A percentile compares a stretch with the other conserved stretches of the same genome.
Conservation (phyloP, 192 early-diverging fungal genomes). For the Gonapodya sp. region DNA sequence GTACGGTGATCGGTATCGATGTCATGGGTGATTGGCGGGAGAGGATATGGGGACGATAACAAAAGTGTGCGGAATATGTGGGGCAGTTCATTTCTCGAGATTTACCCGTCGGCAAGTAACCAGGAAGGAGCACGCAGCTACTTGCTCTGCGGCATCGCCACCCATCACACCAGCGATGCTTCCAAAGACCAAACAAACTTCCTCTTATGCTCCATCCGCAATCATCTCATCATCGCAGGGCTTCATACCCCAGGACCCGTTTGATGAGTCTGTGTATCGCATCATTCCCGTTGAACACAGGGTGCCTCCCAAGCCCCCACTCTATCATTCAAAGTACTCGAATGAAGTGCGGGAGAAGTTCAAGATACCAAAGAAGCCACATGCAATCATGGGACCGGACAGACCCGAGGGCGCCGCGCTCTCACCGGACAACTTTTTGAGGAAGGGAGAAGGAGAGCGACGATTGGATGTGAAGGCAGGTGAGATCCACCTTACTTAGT, state of each 20-base stretch:
- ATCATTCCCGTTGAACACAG: conserved; percentile 33
- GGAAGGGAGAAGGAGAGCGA: conserved; percentile 35
- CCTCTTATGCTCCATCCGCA: neutral
- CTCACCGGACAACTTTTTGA: conserved; percentile 28
- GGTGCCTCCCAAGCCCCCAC: conserved; percentile 25
- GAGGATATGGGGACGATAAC: neutral
- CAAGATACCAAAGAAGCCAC: conserved; percentile 22
- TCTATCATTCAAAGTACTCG: conserved; percentile 35
- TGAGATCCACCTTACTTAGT: conserved; percentile 9
- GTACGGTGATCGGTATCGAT: too few relatives aligned
- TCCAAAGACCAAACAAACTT: conserved; percentile 1
- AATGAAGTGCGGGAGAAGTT: conserved; percentile 32
- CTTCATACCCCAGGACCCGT: conserved; percentile 13
- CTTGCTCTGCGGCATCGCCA: too few relatives aligned
- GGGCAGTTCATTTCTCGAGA: too few relatives aligned
- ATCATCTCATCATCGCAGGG: conserved; percentile 3
- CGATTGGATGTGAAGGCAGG: conserved; percentile 10
- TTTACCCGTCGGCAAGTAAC: too few relatives aligned
- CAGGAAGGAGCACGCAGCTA: too few relatives aligned
- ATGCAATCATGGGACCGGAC: conserved; percentile 38
- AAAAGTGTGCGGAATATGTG: too few relatives aligned
- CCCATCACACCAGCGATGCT: too few relatives aligned
- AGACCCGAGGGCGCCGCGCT: conserved; percentile 25
- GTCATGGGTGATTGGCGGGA: neutral
- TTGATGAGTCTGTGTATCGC: conserved; percentile 37